A percentile compares a stretch with the other conserved stretches of the same genome.
These are phyloP conservation scores for Plasmodium sp. DNA, from an alignment of 169 alveolate species.

Conservation along the genomic window DNA sequence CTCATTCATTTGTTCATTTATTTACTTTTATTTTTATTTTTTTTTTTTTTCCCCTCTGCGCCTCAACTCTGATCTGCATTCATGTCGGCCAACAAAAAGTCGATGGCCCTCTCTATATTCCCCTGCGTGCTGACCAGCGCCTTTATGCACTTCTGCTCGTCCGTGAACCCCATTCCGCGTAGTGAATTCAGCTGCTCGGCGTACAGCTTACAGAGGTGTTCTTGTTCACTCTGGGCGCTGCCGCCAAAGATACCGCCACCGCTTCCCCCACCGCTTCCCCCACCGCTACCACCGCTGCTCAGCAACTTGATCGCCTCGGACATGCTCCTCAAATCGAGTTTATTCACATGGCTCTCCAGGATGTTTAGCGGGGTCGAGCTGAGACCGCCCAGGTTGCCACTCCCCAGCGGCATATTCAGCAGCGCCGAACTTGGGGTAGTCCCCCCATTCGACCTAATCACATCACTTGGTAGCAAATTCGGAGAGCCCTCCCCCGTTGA, in stretches of 20 bases:
- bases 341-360: not conserved
- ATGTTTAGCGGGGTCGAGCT: not conserved
- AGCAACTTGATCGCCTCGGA: conserved; percentile 5
- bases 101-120: conserved; percentile 86
- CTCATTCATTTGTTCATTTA: not conserved
- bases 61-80: conserved; percentile 39
- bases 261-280: no score
- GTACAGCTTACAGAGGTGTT: conserved; percentile 4
- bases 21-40: not conserved
- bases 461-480: not conserved
- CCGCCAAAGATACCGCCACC: not conserved
- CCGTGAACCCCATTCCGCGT: conserved; percentile 87
- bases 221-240: not conserved
- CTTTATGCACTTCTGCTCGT: conserved; percentile 83
- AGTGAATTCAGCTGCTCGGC: conserved; percentile 81
- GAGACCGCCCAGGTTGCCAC: not conserved
- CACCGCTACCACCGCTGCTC: not conserved
- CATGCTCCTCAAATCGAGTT: not conserved
- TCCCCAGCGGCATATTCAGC: not conserved
- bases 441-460: not conserved
- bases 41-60: not conserved
- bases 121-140: conserved; percentile 88
- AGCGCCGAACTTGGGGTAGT: not conserved
- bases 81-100: conserved; percentile 79
- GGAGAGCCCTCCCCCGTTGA: not conserved